phyloP scores from a whole-genome alignment of 768 basidiomycete genomes.

The Cystofilobasidium bisporidii region DNA sequence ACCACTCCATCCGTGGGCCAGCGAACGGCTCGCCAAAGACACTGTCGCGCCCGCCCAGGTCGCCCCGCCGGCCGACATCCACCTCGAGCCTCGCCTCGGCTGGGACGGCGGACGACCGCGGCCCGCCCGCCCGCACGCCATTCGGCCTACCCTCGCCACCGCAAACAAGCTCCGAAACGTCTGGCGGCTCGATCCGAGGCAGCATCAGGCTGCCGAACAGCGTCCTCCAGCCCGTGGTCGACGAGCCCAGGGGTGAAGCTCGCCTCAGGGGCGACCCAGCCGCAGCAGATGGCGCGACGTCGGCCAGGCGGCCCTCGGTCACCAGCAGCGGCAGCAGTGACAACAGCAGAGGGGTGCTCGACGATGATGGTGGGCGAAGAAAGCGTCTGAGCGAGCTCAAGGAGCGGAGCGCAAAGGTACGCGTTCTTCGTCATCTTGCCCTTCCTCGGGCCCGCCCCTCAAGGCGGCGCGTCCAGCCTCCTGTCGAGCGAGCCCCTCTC shows the following conservation, averaged over 20 bases:
- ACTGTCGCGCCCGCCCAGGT: background rate
- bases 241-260: background rate
- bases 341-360: background rate
- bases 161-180: background rate
- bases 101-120: background rate
- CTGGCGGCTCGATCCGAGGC: background rate
- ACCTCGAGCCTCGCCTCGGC: background rate
- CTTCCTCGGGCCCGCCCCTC: too few species aligned
- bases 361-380: background rate
- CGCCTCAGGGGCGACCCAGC: background rate
- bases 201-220: background rate
- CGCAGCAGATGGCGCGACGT: background rate
- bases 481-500: too few species aligned
- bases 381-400: background rate
- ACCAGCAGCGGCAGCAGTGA: background rate
- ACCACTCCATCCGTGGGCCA: background rate
- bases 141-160: conserved; percentile 3
- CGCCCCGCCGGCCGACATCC: background rate
- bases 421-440: too few species aligned
- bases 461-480: too few species aligned
- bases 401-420: background rate
- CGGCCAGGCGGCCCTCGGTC: background rate
- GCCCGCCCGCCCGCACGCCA: background rate
- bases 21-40: background rate
- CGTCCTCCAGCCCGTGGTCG: background rate